Conservation (phyloP, 805 yeast species). For the Candida sanyiensis region DNA sequence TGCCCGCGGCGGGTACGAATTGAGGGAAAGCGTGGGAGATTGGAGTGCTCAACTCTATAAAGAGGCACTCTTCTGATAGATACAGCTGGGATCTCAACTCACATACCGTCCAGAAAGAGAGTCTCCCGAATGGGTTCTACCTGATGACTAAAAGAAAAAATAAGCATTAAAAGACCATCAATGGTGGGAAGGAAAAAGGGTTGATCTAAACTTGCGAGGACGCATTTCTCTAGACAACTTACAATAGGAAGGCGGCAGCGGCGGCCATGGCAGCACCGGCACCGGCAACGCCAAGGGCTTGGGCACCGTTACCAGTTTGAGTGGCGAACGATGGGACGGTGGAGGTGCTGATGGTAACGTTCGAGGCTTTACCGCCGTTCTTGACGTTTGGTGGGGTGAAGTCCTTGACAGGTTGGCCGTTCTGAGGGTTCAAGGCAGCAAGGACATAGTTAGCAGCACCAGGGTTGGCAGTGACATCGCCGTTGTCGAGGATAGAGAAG, state of each 20-base stretch:
- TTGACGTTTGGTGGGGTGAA: constrained; percentile 20
- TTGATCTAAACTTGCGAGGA: too few species aligned
- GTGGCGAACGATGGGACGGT: constrained; percentile 10
- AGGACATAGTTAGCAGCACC: constrained; percentile 19
- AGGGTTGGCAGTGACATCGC: constrained; percentile 11
- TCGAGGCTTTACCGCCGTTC: neutral
- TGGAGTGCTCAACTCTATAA: too few species aligned
- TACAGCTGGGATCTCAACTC: too few species aligned
- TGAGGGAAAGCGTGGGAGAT: too few species aligned
- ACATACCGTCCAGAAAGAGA: too few species aligned
- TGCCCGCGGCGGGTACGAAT: too few species aligned
- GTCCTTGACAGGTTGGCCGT: constrained; percentile 24
- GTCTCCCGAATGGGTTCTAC: too few species aligned
- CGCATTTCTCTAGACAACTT: too few species aligned
- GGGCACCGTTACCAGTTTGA: constrained; percentile 26
- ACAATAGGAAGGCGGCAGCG: constrained; percentile 29
- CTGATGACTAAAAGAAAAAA: too few species aligned
- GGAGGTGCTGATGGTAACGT: constrained; percentile 11
- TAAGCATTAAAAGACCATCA: too few species aligned
- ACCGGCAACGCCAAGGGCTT: constrained; percentile 15
- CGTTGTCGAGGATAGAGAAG: constrained; percentile 34
- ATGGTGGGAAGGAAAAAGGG: too few species aligned
- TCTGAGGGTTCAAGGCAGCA: constrained; percentile 16
- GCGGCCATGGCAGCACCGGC: constrained; percentile 27
- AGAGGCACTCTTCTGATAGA: too few species aligned